Base-by-base conservation (phyloP, 495 filamentous ascomycete species). In the Astrothelium subdiscretum region DNA sequence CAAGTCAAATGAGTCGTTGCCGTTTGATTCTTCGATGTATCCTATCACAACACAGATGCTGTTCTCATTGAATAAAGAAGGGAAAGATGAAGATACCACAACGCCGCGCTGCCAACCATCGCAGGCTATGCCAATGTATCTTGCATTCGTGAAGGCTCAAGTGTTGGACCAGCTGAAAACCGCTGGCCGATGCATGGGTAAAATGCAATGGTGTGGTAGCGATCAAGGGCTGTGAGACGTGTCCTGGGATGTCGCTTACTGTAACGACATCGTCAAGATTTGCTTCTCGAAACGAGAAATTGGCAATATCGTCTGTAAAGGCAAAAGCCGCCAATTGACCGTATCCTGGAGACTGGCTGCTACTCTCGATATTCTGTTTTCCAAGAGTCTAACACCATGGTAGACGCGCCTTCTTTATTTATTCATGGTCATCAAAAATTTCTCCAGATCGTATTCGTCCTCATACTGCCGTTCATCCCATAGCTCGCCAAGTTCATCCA, bases 391-490 rank as follows among this genome's bases (percentile, higher is more conserved):
- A 15, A 15, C 35, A 38, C 8, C 35, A 8, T 38, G 8, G 8
- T 42, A 6, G 22, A 59, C n/a, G n/a, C n/a, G n/a, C 51, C 24
- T 43, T 29, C 20, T 35, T 78, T 69, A 83, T 27, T 71, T 76
- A 72, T 89, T 88, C 89, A 98, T 96, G 52, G 80, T 90, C 66
- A 85, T 87, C 75, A 97, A 78, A 78, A 96, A 98, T 1, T 88
- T 90, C 67, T 94, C 91, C 64, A 98, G 75, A 71, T 96, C 88
- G 70, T 95, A 98, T 74, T 94, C 92, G 76, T 97, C 92, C 74
- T 96, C 91, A 75, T 98, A 98, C 75, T 94, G 91, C 60, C 80
- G 82, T 68, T 96, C 91, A 71, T 98, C 94, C 92, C 92, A 97
- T 59, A 98, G 79, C 74, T 98, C 94, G 63, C 90, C 91, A 48